A percentile compares a stretch with the other conserved stretches of the same genome.
These are phyloP conservation scores for Sicyos baderoa DNA, from an alignment of 306 rosid species.

Conservation along the genomic window DNA sequence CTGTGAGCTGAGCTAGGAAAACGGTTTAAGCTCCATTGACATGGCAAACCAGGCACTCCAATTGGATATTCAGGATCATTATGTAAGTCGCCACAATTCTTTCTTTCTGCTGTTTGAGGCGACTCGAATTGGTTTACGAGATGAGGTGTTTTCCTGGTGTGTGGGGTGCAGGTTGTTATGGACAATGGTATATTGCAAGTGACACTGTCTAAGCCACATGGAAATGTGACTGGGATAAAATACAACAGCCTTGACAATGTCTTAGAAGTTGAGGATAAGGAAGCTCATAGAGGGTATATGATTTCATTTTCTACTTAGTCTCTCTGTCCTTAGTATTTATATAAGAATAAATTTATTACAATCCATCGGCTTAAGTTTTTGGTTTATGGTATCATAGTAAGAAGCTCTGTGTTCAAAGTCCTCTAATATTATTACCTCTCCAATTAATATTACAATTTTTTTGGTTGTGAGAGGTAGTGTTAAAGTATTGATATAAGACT, in stretches of 20 bases:
- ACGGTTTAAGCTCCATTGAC: background rate
- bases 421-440: no score
- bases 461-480: no score
- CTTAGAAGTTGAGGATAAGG: slow-evolving; percentile 80
- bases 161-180: slow-evolving; percentile 63
- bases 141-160: background rate
- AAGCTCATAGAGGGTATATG: slow-evolving; percentile 70
- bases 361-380: no score
- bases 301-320: background rate
- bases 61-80: slow-evolving; percentile 18
- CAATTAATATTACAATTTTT: no score
- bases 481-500: no score
- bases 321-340: background rate
- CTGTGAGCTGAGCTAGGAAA: background rate
- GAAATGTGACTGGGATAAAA: slow-evolving; percentile 71
- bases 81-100: slow-evolving; percentile 8
- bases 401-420: no score
- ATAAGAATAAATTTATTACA: no score
- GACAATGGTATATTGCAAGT: slow-evolving; percentile 88
- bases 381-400: no score
- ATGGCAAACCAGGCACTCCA: slow-evolving; percentile 10
- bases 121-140: background rate
- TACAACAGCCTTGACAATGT: slow-evolving; percentile 64
- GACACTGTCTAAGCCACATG: slow-evolving; percentile 71
- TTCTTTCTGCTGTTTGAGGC: background rate